Base-by-base conservation (phyloP, 352 stramenopile genomes). In the Globisporangium polare region DNA sequence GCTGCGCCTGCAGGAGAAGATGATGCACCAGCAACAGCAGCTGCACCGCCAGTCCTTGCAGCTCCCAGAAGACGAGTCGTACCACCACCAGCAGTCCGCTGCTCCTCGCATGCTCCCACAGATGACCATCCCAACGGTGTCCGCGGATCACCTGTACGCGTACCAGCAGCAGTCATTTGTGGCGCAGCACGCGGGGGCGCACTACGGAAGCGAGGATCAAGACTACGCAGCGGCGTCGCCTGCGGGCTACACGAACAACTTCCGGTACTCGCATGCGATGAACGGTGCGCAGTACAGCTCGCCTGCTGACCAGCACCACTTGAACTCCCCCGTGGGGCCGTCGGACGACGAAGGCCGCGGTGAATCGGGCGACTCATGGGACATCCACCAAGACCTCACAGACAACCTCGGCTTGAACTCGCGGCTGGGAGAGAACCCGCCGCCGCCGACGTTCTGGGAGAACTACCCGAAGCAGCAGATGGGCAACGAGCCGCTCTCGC, bases 31-130 rank as follows among this genome's bases (percentile, higher is more conserved):
- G 35, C 73, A 90, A 47, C 80, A 83, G 45, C 74, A 75, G 52
- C 46, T 85, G 26, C 80, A 90, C 68, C 80, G 83, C 59, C 79
- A 89, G 39, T 71, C 81, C 18, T 59, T 88, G 54, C 74, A 83
- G 49, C 75, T 63, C 1, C 62, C 73, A 49, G 67, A 78, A 41
- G 64, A 77, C 39, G 60, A 66, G 51, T 24, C 51, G 60, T 66
- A 60, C 43, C 35, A 46, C 18, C 39, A 62, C 5, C 43, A 47
- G 31, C 56, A 55, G 15, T 39, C 51, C 18, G 24, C 24, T 17
- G 24, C 29, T 4, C 2, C 41, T 39, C 60, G 51, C 29, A 35
- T 66, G 60, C 29, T 66, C 5, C 60, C 60, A 39, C 60, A 66
- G 35, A 66, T 66, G 60, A n/a, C 15, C 5, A 39, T 54, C 9